These are phyloP conservation scores for Ustilago vetiveriae DNA, from an alignment of 1,284 basidiomycete species.

Conservation along the genomic window DNA sequence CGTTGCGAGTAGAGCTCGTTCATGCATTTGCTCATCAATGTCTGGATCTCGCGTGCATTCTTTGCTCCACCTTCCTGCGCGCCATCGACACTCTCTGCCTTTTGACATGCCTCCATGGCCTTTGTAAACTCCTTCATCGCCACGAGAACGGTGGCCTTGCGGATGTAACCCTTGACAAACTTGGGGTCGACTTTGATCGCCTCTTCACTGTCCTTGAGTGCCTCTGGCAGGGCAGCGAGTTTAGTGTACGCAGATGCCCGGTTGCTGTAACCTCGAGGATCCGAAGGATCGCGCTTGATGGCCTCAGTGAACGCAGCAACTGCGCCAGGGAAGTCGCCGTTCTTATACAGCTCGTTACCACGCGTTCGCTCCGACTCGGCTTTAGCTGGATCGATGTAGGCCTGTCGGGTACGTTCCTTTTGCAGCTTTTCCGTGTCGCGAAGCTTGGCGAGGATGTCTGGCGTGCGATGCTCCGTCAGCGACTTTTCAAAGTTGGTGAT, in stretches of 20 bases:
- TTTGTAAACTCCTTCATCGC: constrained; percentile 92
- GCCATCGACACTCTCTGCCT: constrained; percentile 52
- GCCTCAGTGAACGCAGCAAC: constrained; percentile 94
- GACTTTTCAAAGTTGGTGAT: constrained; percentile 71
- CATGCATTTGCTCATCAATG: constrained; percentile 69
- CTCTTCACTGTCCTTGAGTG: constrained; percentile 91
- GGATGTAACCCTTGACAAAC: constrained; percentile 85
- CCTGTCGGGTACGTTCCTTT: constrained; percentile 79
- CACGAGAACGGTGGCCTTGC: constrained; percentile 86
- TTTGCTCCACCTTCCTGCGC: constrained; percentile 45
- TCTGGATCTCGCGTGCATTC: constrained; percentile 58
- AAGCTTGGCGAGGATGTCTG: constrained; percentile 89
- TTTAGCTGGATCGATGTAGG: constrained; percentile 89
- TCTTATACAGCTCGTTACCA: constrained; percentile 91
- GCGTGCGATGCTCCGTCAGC: constrained; percentile 94
- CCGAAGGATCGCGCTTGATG: constrained; percentile 91
- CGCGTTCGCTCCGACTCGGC: constrained; percentile 86
- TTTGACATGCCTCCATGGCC: constrained; percentile 68
- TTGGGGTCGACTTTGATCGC: constrained; percentile 90
- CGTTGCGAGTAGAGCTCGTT: constrained; percentile 83
- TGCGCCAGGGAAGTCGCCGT: constrained; percentile 74
- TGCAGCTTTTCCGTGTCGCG: constrained; percentile 78
- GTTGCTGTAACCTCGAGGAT: constrained; percentile 95
- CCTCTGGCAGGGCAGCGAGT: constrained; percentile 90
- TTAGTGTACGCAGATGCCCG: constrained; percentile 96